Conservation (phyloP, 2,329 filamentous ascomycete species). For the Trichoderma atroviride region DNA sequence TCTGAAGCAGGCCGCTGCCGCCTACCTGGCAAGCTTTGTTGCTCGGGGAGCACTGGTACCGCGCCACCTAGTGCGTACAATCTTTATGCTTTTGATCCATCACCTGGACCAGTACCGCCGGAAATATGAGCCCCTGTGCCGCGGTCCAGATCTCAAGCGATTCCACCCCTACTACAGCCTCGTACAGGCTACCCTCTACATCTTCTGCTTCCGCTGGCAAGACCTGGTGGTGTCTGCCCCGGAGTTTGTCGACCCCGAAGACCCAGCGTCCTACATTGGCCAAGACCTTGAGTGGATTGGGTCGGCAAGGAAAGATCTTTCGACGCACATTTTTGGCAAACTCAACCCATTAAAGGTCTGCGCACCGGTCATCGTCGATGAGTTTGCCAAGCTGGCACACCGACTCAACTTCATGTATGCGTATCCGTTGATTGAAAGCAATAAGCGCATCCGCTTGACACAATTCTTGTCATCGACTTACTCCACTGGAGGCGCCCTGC, state of each 20-base stretch:
- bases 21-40: constrained; percentile 93
- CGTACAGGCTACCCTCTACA: constrained; percentile 87
- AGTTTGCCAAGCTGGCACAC: constrained; percentile 86
- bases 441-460: constrained; percentile 84
- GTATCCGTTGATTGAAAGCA: constrained; percentile 83
- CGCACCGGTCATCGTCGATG: constrained; percentile 83
- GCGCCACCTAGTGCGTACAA: constrained; percentile 73
- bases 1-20: constrained; percentile 79
- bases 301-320: constrained; percentile 72
- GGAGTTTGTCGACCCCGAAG: constrained; percentile 64
- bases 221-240: constrained; percentile 72
- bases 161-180: constrained; percentile 86
- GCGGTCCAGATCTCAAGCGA: constrained; percentile 80
- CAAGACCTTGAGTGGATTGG: constrained; percentile 79
- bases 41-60: constrained; percentile 84
- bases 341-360: constrained; percentile 96
- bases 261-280: constrained; percentile 61
- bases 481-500: constrained; percentile 56
- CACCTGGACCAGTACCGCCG: constrained; percentile 76
- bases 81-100: constrained; percentile 76
- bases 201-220: constrained; percentile 97
- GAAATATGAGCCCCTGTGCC: constrained; percentile 72
- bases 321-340: constrained; percentile 78
- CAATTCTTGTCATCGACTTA: constrained; percentile 65
- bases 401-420: constrained; percentile 89